These are phyloP conservation scores for Nakaseomyces kungkrabaensis DNA, from an alignment of 1,139 yeast genomes.

Conservation along the genomic window DNA sequence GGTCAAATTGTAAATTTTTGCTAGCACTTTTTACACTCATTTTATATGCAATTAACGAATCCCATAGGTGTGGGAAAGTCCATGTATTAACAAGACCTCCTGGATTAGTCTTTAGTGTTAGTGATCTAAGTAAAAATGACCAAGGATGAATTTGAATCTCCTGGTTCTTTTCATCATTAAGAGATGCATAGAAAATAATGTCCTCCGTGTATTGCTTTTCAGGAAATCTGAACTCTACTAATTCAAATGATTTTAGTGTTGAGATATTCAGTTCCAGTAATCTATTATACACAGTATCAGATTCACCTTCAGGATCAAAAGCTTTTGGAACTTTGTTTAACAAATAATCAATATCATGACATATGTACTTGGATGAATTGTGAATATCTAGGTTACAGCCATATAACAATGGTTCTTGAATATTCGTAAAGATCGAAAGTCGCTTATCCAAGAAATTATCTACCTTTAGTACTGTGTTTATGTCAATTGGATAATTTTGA, in stretches of 20 bases:
- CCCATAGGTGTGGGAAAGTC: conserved; percentile 20
- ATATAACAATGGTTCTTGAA: not conserved
- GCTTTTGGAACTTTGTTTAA: not conserved
- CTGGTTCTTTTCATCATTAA: not conserved
- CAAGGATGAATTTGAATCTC: not conserved
- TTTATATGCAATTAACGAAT: conserved; percentile 24
- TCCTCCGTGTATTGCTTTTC: not conserved
- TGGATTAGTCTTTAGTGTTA: conserved; percentile 1
- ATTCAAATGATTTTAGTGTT: not conserved
- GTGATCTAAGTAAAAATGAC: not conserved
- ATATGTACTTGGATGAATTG: not conserved
- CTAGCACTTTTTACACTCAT: conserved; percentile 6
- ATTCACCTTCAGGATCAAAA: not conserved
- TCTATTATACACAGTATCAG: not conserved
- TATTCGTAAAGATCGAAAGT: not conserved
- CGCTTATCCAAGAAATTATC: not conserved
- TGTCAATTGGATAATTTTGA: conserved; percentile 3
- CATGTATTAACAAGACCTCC: conserved; percentile 8
- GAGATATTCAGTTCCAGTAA: not conserved
- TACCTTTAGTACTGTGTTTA: conserved; percentile 2
- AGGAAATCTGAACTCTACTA: not conserved
- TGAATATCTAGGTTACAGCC: not conserved
- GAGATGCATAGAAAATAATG: not conserved
- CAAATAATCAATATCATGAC: not conserved
- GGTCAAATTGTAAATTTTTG: conserved; percentile 33